Conservation (phyloP, 495 filamentous ascomycete species). For the Aspergillus cristatus region DNA sequence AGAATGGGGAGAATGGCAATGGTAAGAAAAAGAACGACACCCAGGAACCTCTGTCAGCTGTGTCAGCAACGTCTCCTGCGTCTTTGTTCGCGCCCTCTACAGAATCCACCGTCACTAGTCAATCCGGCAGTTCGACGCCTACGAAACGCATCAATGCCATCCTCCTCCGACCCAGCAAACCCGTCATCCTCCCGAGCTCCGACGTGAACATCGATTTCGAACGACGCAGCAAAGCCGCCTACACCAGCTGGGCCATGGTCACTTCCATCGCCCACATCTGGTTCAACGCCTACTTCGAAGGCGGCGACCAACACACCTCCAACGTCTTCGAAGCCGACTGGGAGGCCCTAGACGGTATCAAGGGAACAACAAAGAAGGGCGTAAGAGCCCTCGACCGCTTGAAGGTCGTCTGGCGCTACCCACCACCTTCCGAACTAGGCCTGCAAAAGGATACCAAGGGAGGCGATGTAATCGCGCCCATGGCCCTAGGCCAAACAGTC, state of each 20-base stretch:
- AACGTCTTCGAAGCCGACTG: conserved; percentile 57
- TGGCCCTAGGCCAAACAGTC: conserved; percentile 33
- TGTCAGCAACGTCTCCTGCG: neutral
- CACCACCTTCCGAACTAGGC: conserved; percentile 13
- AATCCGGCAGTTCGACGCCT: conserved; percentile 2
- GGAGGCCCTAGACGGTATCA: conserved; percentile 64
- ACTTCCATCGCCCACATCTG: conserved; percentile 90
- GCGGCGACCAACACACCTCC: conserved; percentile 51
- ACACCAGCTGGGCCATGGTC: conserved; percentile 73
- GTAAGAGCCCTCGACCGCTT: conserved; percentile 70
- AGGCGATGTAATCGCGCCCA: conserved; percentile 9
- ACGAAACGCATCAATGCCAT: conserved; percentile 39
- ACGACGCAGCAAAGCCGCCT: conserved; percentile 63
- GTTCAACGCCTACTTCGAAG: conserved; percentile 95
- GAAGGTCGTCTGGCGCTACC: conserved; percentile 74
- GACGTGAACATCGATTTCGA: conserved; percentile 90
- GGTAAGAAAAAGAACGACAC: neutral
- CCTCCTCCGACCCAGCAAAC: conserved; percentile 62
- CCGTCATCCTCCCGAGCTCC: conserved; percentile 61
- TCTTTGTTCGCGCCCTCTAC: conserved; percentile 8
- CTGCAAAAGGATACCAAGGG: conserved; percentile 8
- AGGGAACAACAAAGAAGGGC: conserved; percentile 73
- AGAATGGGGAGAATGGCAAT: conserved; percentile 2
- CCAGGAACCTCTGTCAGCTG: conserved; percentile 8
- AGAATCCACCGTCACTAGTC: conserved; percentile 2